Evolutionary conservation across 2,329 filamentous ascomycete species (phyloP).

Genomic region (Aspergillus candidus): DNA sequence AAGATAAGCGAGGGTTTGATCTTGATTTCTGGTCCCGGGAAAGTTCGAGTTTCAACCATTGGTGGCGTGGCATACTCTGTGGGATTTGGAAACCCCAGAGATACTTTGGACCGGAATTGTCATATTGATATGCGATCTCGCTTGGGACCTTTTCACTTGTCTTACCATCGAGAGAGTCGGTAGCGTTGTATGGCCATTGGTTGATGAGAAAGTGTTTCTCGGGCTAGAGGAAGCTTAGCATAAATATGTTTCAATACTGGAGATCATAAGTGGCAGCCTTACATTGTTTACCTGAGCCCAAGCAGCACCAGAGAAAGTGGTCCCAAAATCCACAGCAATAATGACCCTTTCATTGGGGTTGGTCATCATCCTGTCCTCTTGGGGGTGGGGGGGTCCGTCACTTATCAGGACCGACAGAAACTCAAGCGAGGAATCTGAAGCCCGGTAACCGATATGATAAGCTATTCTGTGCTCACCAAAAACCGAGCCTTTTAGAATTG

Average conservation of each 20-base stretch:
- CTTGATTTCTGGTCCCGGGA: constrained; percentile 10
- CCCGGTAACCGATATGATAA: too few species aligned
- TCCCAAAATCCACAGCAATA: constrained; percentile 20
- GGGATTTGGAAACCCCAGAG: constrained; percentile 18
- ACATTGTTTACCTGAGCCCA: constrained; percentile 18
- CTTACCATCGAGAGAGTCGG: constrained; percentile 8
- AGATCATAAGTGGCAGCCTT: neutral
- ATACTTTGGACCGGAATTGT: neutral
- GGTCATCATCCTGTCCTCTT: too few species aligned
- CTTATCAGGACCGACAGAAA: too few species aligned
- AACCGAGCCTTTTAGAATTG: too few species aligned
- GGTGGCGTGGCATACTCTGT: constrained; percentile 12
- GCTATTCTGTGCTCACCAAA: too few species aligned
- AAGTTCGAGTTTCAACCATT: constrained; percentile 21
- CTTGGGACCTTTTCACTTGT: constrained; percentile 20
- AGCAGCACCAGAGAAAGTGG: constrained; percentile 17
- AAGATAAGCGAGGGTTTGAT: constrained; percentile 4
- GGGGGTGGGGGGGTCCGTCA: too few species aligned
- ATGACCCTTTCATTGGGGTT: constrained; percentile 5
- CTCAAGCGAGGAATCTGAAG: too few species aligned
- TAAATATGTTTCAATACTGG: neutral
- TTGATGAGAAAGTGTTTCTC: constrained; percentile 13
- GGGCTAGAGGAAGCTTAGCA: constrained; percentile 10
- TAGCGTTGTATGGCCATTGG: constrained; percentile 11
- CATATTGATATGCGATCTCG: constrained; percentile 12